phyloP scores from a whole-genome alignment of 257 asterid species.

The Cynanchum wilfordii region DNA sequence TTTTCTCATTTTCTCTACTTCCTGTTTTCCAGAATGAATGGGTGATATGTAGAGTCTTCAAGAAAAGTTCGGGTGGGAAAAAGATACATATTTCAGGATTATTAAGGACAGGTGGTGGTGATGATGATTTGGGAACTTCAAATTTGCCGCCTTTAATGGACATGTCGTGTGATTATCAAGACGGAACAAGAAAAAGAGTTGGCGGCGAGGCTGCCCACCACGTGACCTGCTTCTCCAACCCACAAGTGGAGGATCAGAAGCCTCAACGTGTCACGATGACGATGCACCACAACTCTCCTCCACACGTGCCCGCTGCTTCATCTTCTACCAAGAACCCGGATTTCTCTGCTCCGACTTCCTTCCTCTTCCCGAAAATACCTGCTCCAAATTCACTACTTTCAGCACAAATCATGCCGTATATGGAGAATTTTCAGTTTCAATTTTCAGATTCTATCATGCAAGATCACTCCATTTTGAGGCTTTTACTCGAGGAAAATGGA shows the following conservation, averaged over 20 bases:
- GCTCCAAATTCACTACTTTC: constrained; percentile 22
- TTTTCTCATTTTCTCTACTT: background rate
- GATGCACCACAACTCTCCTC: constrained; percentile 15
- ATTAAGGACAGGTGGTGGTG: background rate
- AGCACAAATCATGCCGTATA: constrained; percentile 27
- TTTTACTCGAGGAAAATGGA: constrained; percentile 27
- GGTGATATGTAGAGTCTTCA: constrained; percentile 74
- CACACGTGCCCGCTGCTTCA: constrained; percentile 12
- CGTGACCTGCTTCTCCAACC: constrained; percentile 62
- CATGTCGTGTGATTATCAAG: constrained; percentile 32
- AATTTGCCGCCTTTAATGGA: constrained; percentile 53
- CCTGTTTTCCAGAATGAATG: constrained; percentile 57
- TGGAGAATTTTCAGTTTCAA: constrained; percentile 15
- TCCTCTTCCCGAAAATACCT: constrained; percentile 17
- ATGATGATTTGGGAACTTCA: constrained; percentile 21
- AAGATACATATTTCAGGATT: constrained; percentile 54
- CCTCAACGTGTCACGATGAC: constrained; percentile 17
- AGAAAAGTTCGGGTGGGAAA: constrained; percentile 60
- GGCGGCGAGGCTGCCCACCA: constrained; percentile 27
- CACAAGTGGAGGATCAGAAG: constrained; percentile 31
- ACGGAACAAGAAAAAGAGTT: constrained; percentile 10
- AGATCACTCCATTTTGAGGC: constrained; percentile 41
- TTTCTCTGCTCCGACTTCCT: constrained; percentile 20
- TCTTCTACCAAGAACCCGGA: constrained; percentile 26
- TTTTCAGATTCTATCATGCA: constrained; percentile 32